These are phyloP conservation scores for Acorus gramineus DNA, from an alignment of 106 monocot genomes.

Conservation along the genomic window DNA sequence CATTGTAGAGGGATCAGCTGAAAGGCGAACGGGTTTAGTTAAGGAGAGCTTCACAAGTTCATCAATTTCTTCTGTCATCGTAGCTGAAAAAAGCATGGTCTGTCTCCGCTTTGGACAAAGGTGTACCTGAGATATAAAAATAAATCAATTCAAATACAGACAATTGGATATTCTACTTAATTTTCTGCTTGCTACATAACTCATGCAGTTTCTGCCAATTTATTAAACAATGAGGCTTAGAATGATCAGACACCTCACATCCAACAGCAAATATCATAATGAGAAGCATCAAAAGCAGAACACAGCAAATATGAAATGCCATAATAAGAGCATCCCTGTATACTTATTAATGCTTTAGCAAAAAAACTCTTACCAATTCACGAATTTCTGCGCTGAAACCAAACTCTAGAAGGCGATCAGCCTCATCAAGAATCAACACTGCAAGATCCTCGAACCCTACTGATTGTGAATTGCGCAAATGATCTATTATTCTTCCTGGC, in stretches of 20 bases:
- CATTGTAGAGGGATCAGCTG: conserved; percentile 90
- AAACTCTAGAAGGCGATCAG: conserved; percentile 93
- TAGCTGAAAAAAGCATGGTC: conserved; percentile 97
- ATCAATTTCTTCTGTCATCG: conserved; percentile 99
- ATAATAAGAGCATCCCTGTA: no score
- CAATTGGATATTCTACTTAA: not conserved
- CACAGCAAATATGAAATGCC: no score
- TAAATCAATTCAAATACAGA: not conserved
- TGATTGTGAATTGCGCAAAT: conserved; percentile 81
- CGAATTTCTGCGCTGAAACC: conserved; percentile 94
- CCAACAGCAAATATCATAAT: no score
- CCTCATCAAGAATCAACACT: conserved; percentile 94
- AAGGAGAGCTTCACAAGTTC: conserved; percentile 79
- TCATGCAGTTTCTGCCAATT: no score
- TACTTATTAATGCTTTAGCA: no score
- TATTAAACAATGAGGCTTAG: no score
- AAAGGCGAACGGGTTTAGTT: conserved; percentile 74
- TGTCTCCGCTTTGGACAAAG: conserved; percentile 86
- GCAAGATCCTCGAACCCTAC: conserved; percentile 94
- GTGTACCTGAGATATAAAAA: conserved; percentile 39
- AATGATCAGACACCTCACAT: no score
- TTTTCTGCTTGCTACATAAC: no score
- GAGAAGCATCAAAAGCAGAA: no score
- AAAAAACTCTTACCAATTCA: conserved; percentile 53
- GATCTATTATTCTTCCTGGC: conserved; percentile 94